phyloP scores from a whole-genome alignment of 345 rosid species.

The Raphanus raphanistrum region DNA sequence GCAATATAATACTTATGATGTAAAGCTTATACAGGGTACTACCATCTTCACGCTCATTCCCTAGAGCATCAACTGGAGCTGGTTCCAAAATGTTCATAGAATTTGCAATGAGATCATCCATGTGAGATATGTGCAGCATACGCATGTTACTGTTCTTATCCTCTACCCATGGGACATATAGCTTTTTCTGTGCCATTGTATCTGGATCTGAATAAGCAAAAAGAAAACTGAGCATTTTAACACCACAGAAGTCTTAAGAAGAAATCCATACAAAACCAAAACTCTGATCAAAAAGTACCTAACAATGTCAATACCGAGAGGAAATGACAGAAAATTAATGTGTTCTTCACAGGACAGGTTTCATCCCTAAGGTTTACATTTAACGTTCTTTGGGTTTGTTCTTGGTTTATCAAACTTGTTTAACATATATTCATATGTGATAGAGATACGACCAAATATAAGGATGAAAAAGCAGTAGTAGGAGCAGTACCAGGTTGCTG shows the following conservation, averaged over 20 bases:
- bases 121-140: constrained; percentile 70
- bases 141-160: constrained; percentile 90
- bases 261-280: neutral
- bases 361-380: neutral
- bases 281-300: neutral
- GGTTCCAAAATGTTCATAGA: constrained; percentile 96
- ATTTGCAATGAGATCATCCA: constrained; percentile 79
- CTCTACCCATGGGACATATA: constrained; percentile 93
- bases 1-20: neutral
- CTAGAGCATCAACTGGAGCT: constrained; percentile 63
- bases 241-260: neutral
- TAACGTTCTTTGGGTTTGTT: neutral
- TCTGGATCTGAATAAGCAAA: constrained; percentile 31
- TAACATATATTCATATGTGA: neutral
- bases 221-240: too few species aligned
- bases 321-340: neutral
- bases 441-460: neutral
- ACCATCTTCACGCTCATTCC: constrained; percentile 90
- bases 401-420: neutral
- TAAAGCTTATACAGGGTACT: neutral
- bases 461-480: constrained; percentile 27
- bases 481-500: constrained; percentile 33
- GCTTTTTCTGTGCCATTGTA: constrained; percentile 49
- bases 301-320: too few species aligned
- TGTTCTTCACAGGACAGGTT: neutral